A percentile compares a stretch with the other conserved stretches of the same genome.
Evolutionary conservation across 805 yeast species (phyloP).

Genomic region (Metschnikowia santaceciliae): DNA sequence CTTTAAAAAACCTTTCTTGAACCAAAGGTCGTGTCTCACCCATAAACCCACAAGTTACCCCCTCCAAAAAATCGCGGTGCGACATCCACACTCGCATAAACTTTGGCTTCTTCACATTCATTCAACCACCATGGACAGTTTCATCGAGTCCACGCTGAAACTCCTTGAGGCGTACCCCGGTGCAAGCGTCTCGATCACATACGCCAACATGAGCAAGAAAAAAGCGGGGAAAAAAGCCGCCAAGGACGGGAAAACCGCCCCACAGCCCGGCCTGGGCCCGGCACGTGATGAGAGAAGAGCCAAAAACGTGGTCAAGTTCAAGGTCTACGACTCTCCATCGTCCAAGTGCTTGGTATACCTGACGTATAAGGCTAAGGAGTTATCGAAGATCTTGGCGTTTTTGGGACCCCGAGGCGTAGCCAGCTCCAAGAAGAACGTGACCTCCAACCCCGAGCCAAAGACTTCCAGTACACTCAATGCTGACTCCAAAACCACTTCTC

Average conservation of each 20-base stretch:
- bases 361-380: constrained; percentile 65
- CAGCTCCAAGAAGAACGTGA: constrained; percentile 1
- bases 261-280: too few relatives aligned
- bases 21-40: neutral
- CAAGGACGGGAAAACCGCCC: constrained; percentile 6
- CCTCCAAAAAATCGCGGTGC: too few relatives aligned
- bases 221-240: constrained; percentile 4
- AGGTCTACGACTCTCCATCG: constrained; percentile 59
- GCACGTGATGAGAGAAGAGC: constrained; percentile 16
- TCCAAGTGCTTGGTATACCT: constrained; percentile 58
- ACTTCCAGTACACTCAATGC: too few relatives aligned
- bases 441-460: too few relatives aligned
- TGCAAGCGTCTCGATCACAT: constrained; percentile 36
- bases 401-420: constrained; percentile 65
- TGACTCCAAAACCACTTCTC: too few relatives aligned
- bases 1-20: too few relatives aligned
- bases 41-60: neutral
- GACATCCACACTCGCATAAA: neutral
- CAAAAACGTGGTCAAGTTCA: constrained; percentile 45
- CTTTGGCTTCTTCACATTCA: neutral
- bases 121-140: constrained; percentile 12
- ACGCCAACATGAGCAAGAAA: constrained; percentile 29
- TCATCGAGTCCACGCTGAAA: constrained; percentile 28
- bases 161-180: constrained; percentile 37
- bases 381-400: constrained; percentile 66